Evolutionary conservation across 2,329 filamentous ascomycete species (phyloP).

Genomic region (Diaporthe sp.): DNA sequence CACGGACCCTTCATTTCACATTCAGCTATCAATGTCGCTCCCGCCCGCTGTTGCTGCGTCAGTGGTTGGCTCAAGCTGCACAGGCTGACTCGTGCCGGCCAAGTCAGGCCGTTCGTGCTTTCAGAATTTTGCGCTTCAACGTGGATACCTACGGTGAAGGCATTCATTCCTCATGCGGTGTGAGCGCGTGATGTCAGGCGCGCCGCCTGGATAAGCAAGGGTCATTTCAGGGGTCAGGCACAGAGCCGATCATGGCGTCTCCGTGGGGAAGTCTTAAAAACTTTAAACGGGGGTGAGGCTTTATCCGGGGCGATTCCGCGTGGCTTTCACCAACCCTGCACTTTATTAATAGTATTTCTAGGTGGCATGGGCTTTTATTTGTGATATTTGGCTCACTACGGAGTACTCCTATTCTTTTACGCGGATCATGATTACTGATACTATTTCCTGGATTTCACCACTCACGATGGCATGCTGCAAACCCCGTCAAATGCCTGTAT

Average conservation of each 20-base stretch:
- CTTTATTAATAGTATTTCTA: background rate
- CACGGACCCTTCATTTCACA: slow-evolving; percentile 10
- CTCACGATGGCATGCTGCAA: background rate
- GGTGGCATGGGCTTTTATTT: background rate
- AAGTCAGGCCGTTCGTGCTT: background rate
- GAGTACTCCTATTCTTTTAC: background rate
- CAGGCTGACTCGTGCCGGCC: background rate
- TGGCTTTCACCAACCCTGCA: background rate
- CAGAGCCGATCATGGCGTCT: background rate
- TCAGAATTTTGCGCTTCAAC: background rate
- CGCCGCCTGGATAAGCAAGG: background rate
- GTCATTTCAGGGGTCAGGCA: background rate
- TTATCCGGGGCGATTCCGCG: background rate
- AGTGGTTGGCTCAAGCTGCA: background rate
- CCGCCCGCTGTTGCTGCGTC: background rate
- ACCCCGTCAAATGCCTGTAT: background rate
- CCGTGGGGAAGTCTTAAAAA: slow-evolving; percentile 7
- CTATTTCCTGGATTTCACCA: background rate
- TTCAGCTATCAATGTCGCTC: slow-evolving; percentile 13
- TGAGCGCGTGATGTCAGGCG: background rate
- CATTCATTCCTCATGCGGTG: slow-evolving; percentile 13
- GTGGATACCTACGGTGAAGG: background rate
- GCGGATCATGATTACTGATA: too few relatives aligned
- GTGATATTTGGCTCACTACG: background rate
- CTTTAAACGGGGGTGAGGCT: background rate